phyloP scores from a whole-genome alignment of 106 monocot species.

The Dactylorhiza incarnata region DNA sequence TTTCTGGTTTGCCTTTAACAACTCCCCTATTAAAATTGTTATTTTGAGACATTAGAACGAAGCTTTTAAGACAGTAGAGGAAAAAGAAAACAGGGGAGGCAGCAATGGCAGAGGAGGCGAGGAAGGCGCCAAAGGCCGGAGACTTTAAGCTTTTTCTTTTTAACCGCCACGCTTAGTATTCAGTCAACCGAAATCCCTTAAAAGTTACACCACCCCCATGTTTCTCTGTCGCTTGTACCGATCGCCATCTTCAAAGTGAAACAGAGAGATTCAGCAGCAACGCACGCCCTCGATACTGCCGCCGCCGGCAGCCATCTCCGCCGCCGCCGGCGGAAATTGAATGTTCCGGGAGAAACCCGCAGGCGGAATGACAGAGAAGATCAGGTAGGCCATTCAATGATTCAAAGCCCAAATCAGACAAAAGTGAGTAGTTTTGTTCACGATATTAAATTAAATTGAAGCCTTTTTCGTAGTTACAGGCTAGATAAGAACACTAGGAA shows the following conservation, averaged over 20 bases:
- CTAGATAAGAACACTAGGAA: neutral
- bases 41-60: no score
- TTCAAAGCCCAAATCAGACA: neutral
- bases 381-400: neutral
- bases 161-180: neutral
- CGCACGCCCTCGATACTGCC: no score
- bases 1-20: no score
- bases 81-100: no score
- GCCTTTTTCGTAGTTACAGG: neutral
- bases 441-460: neutral
- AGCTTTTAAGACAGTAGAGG: no score
- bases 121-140: neutral
- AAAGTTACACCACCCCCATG: neutral
- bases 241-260: neutral
- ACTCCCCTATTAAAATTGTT: no score
- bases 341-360: neutral
- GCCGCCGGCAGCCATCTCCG: neutral
- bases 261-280: neutral
- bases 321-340: neutral
- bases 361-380: neutral
- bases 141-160: neutral
- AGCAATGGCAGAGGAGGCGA: no score
- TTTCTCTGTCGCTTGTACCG: neutral
- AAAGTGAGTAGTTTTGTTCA: neutral
- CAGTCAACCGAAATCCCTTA: neutral